Conservation (phyloP, 2,329 filamentous ascomycete species). For the Diplodia intermedia region DNA sequence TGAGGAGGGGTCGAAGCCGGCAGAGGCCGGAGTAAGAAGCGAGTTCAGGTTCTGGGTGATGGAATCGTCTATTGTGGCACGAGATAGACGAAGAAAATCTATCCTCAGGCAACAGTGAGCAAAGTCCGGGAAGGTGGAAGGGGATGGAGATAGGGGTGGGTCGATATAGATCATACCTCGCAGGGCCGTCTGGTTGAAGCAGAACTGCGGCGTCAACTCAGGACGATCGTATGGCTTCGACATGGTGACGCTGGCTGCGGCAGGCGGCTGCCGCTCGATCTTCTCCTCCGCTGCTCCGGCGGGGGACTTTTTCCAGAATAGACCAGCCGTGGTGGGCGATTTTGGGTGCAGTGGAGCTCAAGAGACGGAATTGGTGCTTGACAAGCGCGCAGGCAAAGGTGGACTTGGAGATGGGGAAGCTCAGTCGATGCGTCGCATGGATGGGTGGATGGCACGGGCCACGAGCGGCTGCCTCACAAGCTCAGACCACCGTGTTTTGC, state of each 20-base stretch:
- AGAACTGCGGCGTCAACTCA: constrained; percentile 56
- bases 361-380: neutral
- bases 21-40: constrained; percentile 74
- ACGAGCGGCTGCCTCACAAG: neutral
- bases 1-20: constrained; percentile 79
- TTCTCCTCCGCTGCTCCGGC: constrained; percentile 23
- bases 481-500: too few species aligned
- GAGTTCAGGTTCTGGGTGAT: constrained; percentile 94
- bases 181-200: constrained; percentile 59
- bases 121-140: neutral
- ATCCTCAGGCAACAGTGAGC: constrained; percentile 29
- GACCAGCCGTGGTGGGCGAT: constrained; percentile 32
- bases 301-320: constrained; percentile 33
- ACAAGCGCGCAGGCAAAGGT: neutral
- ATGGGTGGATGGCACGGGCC: constrained; percentile 1
- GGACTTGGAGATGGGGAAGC: neutral
- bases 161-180: constrained; percentile 48
- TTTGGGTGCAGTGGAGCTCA: neutral
- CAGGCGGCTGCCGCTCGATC: constrained; percentile 1
- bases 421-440: constrained; percentile 25
- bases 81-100: constrained; percentile 92
- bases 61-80: constrained; percentile 86
- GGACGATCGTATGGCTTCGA: constrained; percentile 52
- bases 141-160: neutral
- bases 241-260: constrained; percentile 44